phyloP scores from a whole-genome alignment of 2,329 filamentous ascomycete species.

The Cercospora janseana region DNA sequence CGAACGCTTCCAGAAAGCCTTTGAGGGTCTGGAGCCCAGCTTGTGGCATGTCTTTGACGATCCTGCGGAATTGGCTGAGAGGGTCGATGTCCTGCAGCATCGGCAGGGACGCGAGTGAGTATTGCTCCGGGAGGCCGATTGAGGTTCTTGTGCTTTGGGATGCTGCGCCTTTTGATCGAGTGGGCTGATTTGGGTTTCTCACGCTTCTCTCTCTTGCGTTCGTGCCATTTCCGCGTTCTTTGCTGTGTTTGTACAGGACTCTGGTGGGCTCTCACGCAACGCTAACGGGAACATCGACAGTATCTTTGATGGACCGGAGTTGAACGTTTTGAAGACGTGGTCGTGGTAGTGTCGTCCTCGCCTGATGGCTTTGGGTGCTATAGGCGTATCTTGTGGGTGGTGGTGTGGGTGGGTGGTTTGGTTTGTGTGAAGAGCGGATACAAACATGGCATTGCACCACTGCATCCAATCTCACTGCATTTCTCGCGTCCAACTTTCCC shows the following conservation, averaged over 20 bases:
- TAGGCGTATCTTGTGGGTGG: neutral
- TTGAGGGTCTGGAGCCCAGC: constrained; percentile 66
- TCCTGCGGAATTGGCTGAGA: constrained; percentile 60
- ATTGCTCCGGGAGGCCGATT: constrained; percentile 4
- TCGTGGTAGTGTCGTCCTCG: constrained; percentile 8
- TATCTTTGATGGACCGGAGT: constrained; percentile 17
- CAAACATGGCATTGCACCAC: too few relatives aligned
- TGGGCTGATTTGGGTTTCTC: too few relatives aligned
- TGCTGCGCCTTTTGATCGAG: constrained; percentile 6
- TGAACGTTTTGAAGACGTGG: constrained; percentile 22
- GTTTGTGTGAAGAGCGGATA: too few relatives aligned
- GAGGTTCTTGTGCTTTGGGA: neutral
- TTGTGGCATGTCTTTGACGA: constrained; percentile 83
- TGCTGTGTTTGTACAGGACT: neutral
- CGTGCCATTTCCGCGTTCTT: neutral
- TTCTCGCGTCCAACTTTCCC: too few relatives aligned
- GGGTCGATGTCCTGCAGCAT: constrained; percentile 36
- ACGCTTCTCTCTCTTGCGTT: too few relatives aligned
- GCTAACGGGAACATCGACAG: constrained; percentile 14
- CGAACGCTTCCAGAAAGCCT: constrained; percentile 77
- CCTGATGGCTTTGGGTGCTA: neutral
- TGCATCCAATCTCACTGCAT: too few relatives aligned
- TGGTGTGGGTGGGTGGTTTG: neutral
- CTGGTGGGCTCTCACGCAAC: constrained; percentile 1
- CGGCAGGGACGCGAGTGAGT: constrained; percentile 22